Percentiles rank a stretch among this genome's conserved stretches.
Evolutionary conservation across 1,284 basidiomycete species (phyloP).

Genomic region (Pyrrhoderma noxium): DNA sequence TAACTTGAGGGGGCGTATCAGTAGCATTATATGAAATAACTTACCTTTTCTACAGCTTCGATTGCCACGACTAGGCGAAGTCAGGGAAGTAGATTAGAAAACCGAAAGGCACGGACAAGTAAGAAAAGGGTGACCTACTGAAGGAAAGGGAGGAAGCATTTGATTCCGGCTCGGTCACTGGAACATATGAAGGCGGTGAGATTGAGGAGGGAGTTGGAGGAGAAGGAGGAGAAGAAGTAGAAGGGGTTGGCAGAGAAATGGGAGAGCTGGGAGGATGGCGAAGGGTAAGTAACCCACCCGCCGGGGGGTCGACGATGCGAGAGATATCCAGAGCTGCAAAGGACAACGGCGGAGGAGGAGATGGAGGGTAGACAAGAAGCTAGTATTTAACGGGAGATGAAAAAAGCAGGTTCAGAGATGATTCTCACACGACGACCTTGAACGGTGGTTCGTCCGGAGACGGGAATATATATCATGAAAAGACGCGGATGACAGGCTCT

Average conservation of each 20-base stretch:
- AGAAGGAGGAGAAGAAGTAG: neutral
- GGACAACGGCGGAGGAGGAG: neutral
- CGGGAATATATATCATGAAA: too few relatives aligned
- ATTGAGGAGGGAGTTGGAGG: neutral
- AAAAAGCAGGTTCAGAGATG: neutral
- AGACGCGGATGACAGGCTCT: too few relatives aligned
- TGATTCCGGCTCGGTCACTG: neutral
- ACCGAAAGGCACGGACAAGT: neutral
- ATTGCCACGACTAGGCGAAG: constrained; percentile 43
- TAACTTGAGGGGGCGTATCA: neutral
- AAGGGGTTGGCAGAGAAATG: neutral
- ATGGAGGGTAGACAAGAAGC: neutral
- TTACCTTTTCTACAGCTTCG: constrained; percentile 64
- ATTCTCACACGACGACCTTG: too few relatives aligned
- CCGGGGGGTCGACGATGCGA: constrained; percentile 15
- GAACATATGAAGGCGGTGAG: neutral
- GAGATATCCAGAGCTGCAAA: constrained; percentile 18
- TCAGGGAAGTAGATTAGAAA: constrained; percentile 2
- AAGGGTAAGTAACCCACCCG: neutral
- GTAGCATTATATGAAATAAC: constrained; percentile 19
- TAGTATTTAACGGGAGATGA: neutral
- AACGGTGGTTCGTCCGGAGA: too few relatives aligned
- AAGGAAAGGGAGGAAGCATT: constrained; percentile 16
- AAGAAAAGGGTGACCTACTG: constrained; percentile 9
- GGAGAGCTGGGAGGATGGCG: neutral